phyloP scores from a whole-genome alignment of 1,139 yeast species.

The Blastobotrys indianensis region DNA sequence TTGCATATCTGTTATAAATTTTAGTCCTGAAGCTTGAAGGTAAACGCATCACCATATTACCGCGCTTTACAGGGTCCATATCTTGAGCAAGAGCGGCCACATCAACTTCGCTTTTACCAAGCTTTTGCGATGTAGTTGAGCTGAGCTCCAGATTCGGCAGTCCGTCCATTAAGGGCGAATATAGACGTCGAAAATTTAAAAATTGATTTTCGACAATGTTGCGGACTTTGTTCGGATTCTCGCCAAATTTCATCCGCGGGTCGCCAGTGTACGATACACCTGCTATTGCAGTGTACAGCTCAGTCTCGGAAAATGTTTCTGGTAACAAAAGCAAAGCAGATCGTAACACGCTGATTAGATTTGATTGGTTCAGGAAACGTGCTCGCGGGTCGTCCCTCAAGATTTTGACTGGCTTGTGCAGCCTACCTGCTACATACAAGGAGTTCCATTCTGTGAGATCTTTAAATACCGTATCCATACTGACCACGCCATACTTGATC shows the following conservation, averaged over 20 bases:
- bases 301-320: constrained; percentile 50
- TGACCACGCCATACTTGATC: constrained; percentile 84
- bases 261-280: constrained; percentile 86
- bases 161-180: constrained; percentile 58
- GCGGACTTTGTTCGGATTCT: constrained; percentile 79
- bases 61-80: constrained; percentile 33
- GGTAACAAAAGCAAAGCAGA: constrained; percentile 60
- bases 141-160: constrained; percentile 33
- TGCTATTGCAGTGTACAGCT: constrained; percentile 72
- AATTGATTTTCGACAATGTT: constrained; percentile 82
- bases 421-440: constrained; percentile 82
- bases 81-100: constrained; percentile 34
- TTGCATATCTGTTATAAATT: constrained; percentile 40
- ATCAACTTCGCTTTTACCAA: constrained; percentile 20
- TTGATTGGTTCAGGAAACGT: constrained; percentile 64
- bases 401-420: constrained; percentile 88
- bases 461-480: constrained; percentile 49
- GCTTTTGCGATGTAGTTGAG: constrained; percentile 17
- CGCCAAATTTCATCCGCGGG: constrained; percentile 79
- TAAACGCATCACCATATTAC: constrained; percentile 38
- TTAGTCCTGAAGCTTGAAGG: constrained; percentile 50
- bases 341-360: constrained; percentile 71
- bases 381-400: constrained; percentile 58
- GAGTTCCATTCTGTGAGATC: constrained; percentile 82
- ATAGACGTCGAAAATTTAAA: constrained; percentile 59